These are phyloP conservation scores for Coniosporium tulheliwenetii DNA, from an alignment of 2,329 filamentous ascomycete species.

Conservation along the genomic window DNA sequence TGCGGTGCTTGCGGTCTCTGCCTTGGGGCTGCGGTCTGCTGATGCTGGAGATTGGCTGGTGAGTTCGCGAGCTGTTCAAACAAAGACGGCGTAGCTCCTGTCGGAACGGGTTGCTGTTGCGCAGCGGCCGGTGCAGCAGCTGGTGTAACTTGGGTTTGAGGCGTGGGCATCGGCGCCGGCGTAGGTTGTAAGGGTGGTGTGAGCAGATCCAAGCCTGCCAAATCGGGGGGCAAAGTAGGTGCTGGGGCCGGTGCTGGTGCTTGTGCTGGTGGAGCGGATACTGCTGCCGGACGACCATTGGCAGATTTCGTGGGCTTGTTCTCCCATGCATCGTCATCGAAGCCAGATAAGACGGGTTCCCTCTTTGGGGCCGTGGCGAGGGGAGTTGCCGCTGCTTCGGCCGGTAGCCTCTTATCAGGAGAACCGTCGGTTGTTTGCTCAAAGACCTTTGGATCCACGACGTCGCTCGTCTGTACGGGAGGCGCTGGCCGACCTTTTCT, in stretches of 20 bases:
- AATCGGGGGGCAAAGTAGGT: constrained; percentile 23
- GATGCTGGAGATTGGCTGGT: constrained; percentile 24
- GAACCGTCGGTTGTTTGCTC: constrained; percentile 38
- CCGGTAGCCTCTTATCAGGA: constrained; percentile 22
- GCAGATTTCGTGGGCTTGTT: constrained; percentile 63
- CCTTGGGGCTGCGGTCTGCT: constrained; percentile 29
- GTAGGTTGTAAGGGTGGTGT: constrained; percentile 41
- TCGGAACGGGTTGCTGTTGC: constrained; percentile 6
- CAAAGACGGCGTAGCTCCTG: constrained; percentile 9
- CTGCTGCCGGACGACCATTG: constrained; percentile 12
- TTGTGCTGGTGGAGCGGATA: constrained; percentile 21
- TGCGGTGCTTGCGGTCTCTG: constrained; percentile 60
- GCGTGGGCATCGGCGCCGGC: constrained; percentile 11
- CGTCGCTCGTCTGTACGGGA: constrained; percentile 69
- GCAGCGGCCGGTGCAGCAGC: constrained; percentile 13
- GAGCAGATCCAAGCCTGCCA: constrained; percentile 53
- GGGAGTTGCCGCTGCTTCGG: constrained; percentile 33
- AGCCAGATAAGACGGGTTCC: constrained; percentile 43
- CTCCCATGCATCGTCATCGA: constrained; percentile 96
- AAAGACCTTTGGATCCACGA: constrained; percentile 78
- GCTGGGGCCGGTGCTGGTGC: constrained; percentile 24
- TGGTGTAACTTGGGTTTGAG: constrained; percentile 20
- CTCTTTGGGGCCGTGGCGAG: constrained; percentile 30
- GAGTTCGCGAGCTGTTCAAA: constrained; percentile 13
- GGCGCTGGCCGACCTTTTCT: constrained; percentile 80